Evolutionary conservation across 176 grass and related monocot species (phyloP).

Genomic region (Neostapfia colusana): DNA sequence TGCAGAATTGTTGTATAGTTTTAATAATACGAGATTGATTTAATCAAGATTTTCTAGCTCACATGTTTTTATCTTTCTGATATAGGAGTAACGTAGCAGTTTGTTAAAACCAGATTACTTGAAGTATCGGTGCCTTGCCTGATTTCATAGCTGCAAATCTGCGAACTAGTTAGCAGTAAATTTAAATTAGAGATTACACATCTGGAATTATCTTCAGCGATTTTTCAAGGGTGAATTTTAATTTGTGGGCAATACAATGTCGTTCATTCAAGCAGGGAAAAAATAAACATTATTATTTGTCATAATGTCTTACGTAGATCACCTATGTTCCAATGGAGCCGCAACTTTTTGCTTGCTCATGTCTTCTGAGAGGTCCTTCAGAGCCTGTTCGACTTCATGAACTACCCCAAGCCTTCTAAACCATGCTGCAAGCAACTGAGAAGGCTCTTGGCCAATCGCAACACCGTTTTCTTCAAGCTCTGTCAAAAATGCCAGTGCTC

Average conservation of each 20-base stretch:
- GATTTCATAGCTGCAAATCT: background rate
- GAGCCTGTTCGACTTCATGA: constrained; percentile 63
- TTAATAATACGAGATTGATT: background rate
- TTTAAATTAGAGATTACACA: background rate
- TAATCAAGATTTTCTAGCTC: background rate
- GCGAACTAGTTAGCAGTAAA: background rate
- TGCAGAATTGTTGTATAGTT: background rate
- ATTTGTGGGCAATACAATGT: background rate
- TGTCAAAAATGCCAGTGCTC: constrained; percentile 65
- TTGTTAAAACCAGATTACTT: background rate
- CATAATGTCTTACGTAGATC: background rate
- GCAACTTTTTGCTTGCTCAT: constrained; percentile 7
- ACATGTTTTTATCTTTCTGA: background rate
- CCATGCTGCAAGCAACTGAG: constrained; percentile 62
- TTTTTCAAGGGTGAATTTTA: background rate
- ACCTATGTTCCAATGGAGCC: background rate
- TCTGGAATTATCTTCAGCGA: background rate
- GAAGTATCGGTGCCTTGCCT: background rate
- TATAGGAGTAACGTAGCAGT: background rate
- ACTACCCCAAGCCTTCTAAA: constrained; percentile 63
- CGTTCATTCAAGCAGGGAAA: background rate
- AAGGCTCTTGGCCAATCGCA: constrained; percentile 54
- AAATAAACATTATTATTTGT: background rate
- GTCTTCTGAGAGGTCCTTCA: constrained; percentile 41
- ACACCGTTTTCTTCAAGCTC: constrained; percentile 67